Percentiles rank a stretch among this genome's conserved stretches.
These are phyloP conservation scores for Begonia masoniana DNA, from an alignment of 306 rosid genomes.

Conservation along the genomic window DNA sequence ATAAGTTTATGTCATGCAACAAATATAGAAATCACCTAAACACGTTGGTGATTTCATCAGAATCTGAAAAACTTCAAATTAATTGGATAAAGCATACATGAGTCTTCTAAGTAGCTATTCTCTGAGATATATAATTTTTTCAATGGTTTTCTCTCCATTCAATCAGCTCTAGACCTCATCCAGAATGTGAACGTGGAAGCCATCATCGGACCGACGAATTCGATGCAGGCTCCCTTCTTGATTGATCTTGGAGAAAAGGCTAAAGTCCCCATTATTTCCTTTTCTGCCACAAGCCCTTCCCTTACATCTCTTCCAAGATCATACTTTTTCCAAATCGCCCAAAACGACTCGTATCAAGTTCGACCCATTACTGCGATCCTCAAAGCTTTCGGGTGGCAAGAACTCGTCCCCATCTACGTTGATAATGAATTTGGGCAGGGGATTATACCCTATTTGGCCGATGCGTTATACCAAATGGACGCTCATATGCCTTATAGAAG, in stretches of 20 bases:
- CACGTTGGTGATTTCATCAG: too few species aligned
- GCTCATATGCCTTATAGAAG: conserved; percentile 14
- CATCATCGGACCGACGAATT: conserved; percentile 21
- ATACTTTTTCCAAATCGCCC: conserved; percentile 13
- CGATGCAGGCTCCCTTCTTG: conserved; percentile 16
- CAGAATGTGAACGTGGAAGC: conserved; percentile 33
- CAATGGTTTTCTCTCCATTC: too few species aligned
- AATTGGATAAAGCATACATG: too few species aligned
- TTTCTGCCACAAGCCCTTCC: conserved; percentile 19
- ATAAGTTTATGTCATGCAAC: too few species aligned
- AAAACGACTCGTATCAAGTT: conserved; percentile 14
- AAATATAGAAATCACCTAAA: too few species aligned
- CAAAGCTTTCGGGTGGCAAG: conserved; percentile 16
- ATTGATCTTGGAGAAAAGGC: conserved; percentile 18
- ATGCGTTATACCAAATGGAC: conserved; percentile 9
- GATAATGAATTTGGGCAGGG: conserved; percentile 14
- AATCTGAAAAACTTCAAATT: too few species aligned
- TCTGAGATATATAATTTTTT: too few species aligned
- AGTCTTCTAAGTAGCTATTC: too few species aligned
- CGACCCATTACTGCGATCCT: conserved; percentile 13
- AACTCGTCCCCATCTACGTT: conserved; percentile 12
- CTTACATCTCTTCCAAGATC: conserved; percentile 9
- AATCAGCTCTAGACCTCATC: conserved; percentile 29
- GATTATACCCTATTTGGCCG: conserved; percentile 3
- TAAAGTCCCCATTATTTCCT: conserved; percentile 25